Evolutionary conservation across 768 basidiomycete genomes (phyloP).

Genomic region (Suillus americanus): DNA sequence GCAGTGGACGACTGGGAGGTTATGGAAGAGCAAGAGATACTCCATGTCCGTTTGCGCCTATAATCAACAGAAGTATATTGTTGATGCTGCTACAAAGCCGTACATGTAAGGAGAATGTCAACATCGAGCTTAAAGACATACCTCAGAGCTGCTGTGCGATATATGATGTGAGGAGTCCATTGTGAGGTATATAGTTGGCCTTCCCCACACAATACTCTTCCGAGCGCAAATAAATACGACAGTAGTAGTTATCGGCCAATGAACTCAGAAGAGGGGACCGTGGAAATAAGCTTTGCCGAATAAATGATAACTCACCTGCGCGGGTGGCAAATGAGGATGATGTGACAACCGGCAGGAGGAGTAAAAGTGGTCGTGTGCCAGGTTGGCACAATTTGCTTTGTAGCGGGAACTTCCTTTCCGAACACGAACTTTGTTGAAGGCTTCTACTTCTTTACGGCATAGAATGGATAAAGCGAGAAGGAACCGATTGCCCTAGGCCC

Average conservation of each 20-base stretch:
- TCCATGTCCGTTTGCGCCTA: slow-evolving; percentile 13
- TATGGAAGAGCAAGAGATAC: slow-evolving; percentile 22
- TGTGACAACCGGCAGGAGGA: neutral
- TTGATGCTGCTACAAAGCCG: neutral
- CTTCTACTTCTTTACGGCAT: neutral
- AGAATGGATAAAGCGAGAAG: neutral
- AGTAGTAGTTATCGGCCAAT: slow-evolving; percentile 1
- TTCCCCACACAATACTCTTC: neutral
- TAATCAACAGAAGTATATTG: neutral
- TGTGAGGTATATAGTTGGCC: neutral
- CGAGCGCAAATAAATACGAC: neutral
- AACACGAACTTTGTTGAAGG: neutral
- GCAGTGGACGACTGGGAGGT: slow-evolving; percentile 25
- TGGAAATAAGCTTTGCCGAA: neutral
- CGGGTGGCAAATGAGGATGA: neutral
- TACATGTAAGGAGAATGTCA: neutral
- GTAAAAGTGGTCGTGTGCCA: neutral
- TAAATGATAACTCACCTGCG: neutral
- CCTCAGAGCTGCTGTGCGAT: neutral
- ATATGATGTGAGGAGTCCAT: neutral
- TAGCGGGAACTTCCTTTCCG: neutral
- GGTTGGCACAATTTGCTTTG: neutral
- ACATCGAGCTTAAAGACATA: neutral
- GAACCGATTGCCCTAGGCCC: neutral
- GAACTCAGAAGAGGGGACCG: neutral